Conservation (phyloP, 495 filamentous ascomycete genomes). For the Hamigera avellanea region DNA sequence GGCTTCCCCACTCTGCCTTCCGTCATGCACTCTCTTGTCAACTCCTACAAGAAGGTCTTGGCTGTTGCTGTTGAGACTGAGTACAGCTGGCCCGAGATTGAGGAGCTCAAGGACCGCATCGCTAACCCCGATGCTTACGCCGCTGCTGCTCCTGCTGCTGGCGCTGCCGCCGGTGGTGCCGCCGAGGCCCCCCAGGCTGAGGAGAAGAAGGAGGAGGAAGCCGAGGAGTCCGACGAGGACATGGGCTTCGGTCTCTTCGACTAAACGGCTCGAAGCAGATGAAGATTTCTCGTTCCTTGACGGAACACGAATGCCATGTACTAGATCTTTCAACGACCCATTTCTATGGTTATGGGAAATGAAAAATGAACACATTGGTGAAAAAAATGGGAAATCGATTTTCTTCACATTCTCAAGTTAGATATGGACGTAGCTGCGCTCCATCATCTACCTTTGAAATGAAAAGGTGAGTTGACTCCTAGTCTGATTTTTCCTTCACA, state of each 20-base stretch:
- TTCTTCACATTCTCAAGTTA: conserved; percentile 8
- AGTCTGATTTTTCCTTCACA: conserved; percentile 5
- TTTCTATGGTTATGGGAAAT: conserved; percentile 18
- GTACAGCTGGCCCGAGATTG: conserved; percentile 89
- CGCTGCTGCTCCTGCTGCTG: conserved; percentile 59
- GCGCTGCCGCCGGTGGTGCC: conserved; percentile 36
- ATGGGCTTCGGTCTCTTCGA: conserved; percentile 49
- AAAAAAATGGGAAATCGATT: conserved; percentile 5
- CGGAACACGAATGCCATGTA: conserved; percentile 29
- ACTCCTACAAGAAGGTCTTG: conserved; percentile 94
- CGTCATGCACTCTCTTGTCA: conserved; percentile 88
- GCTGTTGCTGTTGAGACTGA: conserved; percentile 85
- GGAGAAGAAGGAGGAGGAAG: conserved; percentile 41
- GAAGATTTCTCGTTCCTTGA: conserved; percentile 6
- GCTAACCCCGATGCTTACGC: conserved; percentile 96
- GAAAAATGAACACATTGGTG: conserved; percentile 23
- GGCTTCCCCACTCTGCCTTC: conserved; percentile 96
- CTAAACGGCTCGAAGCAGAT: conserved; percentile 30
- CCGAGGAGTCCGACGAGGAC: conserved; percentile 37
- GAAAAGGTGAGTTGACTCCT: conserved; percentile 17
- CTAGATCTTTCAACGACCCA: conserved; percentile 28
- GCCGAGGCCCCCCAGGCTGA: conserved; percentile 41
- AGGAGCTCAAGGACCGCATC: conserved; percentile 96
- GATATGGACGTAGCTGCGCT: conserved; percentile 31
- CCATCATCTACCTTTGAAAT: conserved; percentile 21